A percentile compares a stretch with the other conserved stretches of the same genome.
These are phyloP conservation scores for Mrakia hoshinonis DNA, from an alignment of 768 basidiomycete species.

Conservation along the genomic window DNA sequence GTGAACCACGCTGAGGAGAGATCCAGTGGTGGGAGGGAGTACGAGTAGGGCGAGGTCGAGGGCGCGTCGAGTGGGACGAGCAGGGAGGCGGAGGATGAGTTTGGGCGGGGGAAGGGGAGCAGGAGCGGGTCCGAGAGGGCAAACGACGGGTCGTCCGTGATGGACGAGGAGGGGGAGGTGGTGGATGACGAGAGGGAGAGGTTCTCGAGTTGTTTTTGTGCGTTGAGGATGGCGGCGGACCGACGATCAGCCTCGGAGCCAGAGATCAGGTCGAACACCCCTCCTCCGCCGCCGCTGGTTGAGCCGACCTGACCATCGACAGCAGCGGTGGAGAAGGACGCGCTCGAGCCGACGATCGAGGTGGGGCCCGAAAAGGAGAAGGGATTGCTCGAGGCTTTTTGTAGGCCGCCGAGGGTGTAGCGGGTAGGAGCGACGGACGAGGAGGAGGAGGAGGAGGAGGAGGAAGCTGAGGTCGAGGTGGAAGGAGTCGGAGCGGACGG, in stretches of 20 bases:
- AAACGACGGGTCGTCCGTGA: neutral
- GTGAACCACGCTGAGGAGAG: conserved; percentile 5
- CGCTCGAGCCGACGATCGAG: neutral
- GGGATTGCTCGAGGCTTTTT: neutral
- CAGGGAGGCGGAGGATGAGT: neutral
- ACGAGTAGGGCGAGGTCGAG: no score
- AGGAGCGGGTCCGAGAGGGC: neutral
- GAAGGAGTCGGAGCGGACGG: neutral
- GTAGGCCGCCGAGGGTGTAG: neutral
- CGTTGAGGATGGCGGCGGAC: neutral
- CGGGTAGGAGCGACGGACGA: neutral
- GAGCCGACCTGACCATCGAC: neutral
- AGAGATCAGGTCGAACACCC: neutral
- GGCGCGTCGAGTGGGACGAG: neutral
- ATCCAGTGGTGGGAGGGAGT: neutral
- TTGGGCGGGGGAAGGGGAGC: neutral
- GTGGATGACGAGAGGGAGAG: neutral
- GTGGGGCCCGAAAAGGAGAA: neutral
- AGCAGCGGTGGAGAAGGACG: neutral
- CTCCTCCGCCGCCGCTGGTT: neutral
- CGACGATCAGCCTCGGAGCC: neutral
- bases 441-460: neutral
- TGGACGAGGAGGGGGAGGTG: neutral
- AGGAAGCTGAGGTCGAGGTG: neutral
- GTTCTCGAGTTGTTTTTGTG: neutral